Conservation (phyloP, 1,139 yeast species). For the Pneumocystis oryctolagi region DNA sequence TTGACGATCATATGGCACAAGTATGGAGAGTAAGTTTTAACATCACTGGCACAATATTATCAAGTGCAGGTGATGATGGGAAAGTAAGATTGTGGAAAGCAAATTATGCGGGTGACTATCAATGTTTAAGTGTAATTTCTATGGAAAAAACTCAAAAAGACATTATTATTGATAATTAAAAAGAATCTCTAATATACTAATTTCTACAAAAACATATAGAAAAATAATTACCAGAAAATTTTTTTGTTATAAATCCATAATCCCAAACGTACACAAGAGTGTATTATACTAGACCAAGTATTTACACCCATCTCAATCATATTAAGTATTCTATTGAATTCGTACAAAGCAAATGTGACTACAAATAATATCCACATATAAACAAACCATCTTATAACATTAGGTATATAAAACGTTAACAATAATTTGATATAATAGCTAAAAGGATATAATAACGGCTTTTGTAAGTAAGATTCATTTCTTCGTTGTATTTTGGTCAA, state of each 20-base stretch:
- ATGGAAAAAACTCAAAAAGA: conserved; percentile 33
- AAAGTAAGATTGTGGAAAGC: conserved; percentile 84
- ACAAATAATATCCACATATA: not conserved
- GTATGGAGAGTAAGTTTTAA: conserved; percentile 97
- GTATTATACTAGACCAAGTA: not conserved
- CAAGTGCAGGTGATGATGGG: conserved; percentile 94
- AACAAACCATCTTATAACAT: not conserved
- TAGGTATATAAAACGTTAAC: not conserved
- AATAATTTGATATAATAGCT: not conserved
- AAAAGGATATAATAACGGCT: not conserved
- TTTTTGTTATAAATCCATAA: not conserved
- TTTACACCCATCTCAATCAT: not conserved
- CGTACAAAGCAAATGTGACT: not conserved
- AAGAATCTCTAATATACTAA: not conserved
- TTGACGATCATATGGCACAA: conserved; percentile 70
- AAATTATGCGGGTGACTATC: conserved; percentile 70
- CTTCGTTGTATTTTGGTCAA: not conserved
- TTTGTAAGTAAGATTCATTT: not conserved
- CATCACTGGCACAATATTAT: conserved; percentile 75
- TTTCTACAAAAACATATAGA: not conserved
- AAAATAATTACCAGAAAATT: not conserved
- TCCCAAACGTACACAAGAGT: not conserved
- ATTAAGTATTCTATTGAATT: not conserved
- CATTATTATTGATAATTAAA: not conserved
- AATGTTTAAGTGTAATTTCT: conserved; percentile 77